Evolutionary conservation across 169 alveolate genomes (phyloP).

Genomic region (Besnoitia besnoiti): DNA sequence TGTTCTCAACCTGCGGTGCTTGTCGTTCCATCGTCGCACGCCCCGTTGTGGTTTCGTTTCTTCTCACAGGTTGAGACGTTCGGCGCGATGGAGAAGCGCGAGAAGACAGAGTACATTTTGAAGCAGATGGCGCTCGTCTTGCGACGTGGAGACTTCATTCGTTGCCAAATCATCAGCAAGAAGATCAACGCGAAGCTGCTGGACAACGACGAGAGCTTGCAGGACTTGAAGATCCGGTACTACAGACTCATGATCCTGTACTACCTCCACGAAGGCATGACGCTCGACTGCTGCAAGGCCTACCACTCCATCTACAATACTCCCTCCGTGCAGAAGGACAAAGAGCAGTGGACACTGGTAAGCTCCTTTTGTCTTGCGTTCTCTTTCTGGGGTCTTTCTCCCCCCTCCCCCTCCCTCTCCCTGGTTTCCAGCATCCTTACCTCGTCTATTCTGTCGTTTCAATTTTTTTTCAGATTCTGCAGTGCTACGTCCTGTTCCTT

Average conservation of each 20-base stretch:
- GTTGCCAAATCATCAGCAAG: conserved; percentile 68
- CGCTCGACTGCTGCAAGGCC: conserved; percentile 55
- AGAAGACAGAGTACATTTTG: conserved; percentile 77
- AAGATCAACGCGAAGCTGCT: conserved; percentile 68
- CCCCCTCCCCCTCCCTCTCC: background rate
- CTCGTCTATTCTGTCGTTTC: background rate
- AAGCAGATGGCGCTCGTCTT: conserved; percentile 77
- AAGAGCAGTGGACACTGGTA: conserved; percentile 28
- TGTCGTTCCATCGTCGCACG: background rate
- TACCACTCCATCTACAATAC: conserved; percentile 48
- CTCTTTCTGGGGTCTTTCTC: background rate
- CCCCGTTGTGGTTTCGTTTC: background rate
- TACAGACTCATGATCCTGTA: conserved; percentile 48
- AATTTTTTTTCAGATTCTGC: conserved; percentile 43
- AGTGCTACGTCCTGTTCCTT: conserved; percentile 58
- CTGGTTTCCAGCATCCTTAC: background rate
- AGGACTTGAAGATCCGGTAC: conserved; percentile 54
- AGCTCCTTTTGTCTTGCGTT: background rate
- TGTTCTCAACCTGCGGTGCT: background rate
- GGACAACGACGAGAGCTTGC: conserved; percentile 64
- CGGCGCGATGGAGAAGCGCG: conserved; percentile 76
- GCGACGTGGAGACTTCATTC: conserved; percentile 58
- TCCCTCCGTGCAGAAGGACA: conserved; percentile 30
- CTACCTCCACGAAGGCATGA: conserved; percentile 56
- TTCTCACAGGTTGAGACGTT: conserved; percentile 67